Base-by-base conservation (phyloP, 2,329 filamentous ascomycete genomes). In the Ophiostoma piceae region DNA sequence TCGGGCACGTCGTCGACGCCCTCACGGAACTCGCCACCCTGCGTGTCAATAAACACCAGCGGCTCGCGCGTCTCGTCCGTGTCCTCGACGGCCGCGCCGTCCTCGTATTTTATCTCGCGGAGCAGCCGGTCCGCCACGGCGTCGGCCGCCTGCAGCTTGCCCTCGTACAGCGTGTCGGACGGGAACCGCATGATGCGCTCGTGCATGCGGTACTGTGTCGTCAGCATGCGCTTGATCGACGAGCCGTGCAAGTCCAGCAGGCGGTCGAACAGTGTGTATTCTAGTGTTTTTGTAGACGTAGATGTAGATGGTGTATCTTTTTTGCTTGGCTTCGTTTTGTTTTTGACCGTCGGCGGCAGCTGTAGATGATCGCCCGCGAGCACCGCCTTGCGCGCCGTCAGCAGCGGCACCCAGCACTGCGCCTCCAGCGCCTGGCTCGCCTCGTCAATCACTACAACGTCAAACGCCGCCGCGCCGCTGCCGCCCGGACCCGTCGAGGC, bases 131-230 rank as follows among this genome's bases (percentile, higher is more conserved):
- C 81, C 77, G 90, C 91, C 72, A 98, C 95, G 0, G 84, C 82
- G 4, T 94, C 91, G 1, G 91, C 93, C 0, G 95, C 94, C 2
- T 94, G 81, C 0, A 99, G 85, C 75, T 90, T 89, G 1, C 86
- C 87, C 72, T 92, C 92, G 80, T 99, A 99, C 12, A 98, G 84
- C 77, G 94, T 89, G 72, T 91, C 86, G 0, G 94, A 97, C 0
- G 95, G 94, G 76, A 97, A 99, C 7, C 88, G 85, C 94, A 98
- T 98, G 75, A 99, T 98, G 69, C 84, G 88, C 76, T 96, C 90
- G 77, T 99, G 93, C 95, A 99, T 99, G 51, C 95, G 92, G 79
- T 99, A 99, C 80, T 99, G 95, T 4, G 91, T 96, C 3, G 92
- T 98, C 32, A 99, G 86, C 92, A 98, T 97, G 68, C 91, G 85